phyloP scores from a whole-genome alignment of 768 basidiomycete genomes.

The Boletus eberwhitei region DNA sequence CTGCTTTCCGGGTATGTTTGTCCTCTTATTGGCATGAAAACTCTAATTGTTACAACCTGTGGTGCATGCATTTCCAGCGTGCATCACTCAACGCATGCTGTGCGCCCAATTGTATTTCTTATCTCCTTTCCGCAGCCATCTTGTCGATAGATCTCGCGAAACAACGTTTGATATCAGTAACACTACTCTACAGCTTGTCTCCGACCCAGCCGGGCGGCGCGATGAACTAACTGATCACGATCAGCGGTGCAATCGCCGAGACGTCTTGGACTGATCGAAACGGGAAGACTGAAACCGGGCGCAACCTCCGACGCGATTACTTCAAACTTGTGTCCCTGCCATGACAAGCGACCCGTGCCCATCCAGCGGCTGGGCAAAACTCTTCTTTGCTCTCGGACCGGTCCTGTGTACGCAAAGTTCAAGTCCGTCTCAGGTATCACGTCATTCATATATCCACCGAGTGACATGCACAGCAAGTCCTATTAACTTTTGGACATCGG shows the following conservation, averaged over 20 bases:
- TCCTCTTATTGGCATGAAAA: constrained; percentile 10
- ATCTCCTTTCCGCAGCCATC: constrained; percentile 20
- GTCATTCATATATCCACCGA: constrained; percentile 27
- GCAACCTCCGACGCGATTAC: constrained; percentile 14
- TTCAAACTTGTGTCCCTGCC: constrained; percentile 1
- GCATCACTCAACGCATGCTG: constrained; percentile 24
- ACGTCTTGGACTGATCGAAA: neutral
- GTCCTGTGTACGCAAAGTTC: constrained; percentile 21
- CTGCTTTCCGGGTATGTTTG: constrained; percentile 6
- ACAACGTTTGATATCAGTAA: constrained; percentile 15
- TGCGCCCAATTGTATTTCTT: constrained; percentile 20
- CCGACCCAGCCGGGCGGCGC: constrained; percentile 13
- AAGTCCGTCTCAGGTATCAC: constrained; percentile 24
- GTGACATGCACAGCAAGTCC: constrained; percentile 13
- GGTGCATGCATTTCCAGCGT: constrained; percentile 25
- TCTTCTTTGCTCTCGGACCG: constrained; percentile 15
- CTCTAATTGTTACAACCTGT: constrained; percentile 20
- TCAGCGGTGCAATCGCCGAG: constrained; percentile 10
- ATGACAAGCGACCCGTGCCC: constrained; percentile 10
- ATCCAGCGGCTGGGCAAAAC: constrained; percentile 10
- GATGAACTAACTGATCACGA: constrained; percentile 14
- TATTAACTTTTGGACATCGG: constrained; percentile 11
- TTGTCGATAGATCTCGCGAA: constrained; percentile 10
- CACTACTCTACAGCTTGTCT: neutral
- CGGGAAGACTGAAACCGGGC: constrained; percentile 8